phyloP scores from a whole-genome alignment of 768 basidiomycete species.

The Hygrophorus pudorinus region DNA sequence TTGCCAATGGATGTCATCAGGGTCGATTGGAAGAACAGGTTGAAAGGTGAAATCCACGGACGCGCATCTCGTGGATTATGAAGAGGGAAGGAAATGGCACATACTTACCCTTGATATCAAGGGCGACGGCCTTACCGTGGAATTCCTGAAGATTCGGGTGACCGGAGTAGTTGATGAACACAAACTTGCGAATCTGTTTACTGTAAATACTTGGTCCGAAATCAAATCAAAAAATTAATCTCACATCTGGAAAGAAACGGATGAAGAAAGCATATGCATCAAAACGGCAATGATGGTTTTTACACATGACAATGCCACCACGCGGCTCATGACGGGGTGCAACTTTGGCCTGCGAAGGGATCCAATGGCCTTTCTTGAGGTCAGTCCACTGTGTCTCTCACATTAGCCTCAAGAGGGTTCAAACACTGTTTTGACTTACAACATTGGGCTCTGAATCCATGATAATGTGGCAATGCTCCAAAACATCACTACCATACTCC shows the following conservation, averaged over 20 bases:
- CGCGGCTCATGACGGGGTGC: constrained; percentile 14
- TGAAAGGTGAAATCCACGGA: constrained; percentile 20
- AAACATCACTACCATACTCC: neutral
- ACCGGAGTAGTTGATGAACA: constrained; percentile 22
- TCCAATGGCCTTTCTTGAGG: constrained; percentile 14
- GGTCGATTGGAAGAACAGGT: constrained; percentile 10
- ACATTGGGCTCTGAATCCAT: constrained; percentile 6
- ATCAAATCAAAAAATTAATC: constrained; percentile 9
- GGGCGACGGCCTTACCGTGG: constrained; percentile 25
- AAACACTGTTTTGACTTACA: constrained; percentile 9
- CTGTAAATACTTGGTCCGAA: constrained; percentile 10
- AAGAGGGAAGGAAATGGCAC: constrained; percentile 23
- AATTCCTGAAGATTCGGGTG: constrained; percentile 7
- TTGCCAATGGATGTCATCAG: constrained; percentile 15
- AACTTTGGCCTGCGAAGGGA: constrained; percentile 13
- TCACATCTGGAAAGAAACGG: constrained; percentile 17
- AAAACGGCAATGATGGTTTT: constrained; percentile 11
- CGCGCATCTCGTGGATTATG: constrained; percentile 27
- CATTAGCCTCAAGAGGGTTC: constrained; percentile 7
- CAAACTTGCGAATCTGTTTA: constrained; percentile 15
- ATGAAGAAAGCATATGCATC: constrained; percentile 16
- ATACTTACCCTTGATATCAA: constrained; percentile 19
- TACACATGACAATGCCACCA: constrained; percentile 15
- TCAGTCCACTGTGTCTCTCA: constrained; percentile 15
- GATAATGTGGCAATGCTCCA: constrained; percentile 12